Evolutionary conservation across 495 filamentous ascomycete genomes (phyloP).

Genomic region (Tirmania nivea): DNA sequence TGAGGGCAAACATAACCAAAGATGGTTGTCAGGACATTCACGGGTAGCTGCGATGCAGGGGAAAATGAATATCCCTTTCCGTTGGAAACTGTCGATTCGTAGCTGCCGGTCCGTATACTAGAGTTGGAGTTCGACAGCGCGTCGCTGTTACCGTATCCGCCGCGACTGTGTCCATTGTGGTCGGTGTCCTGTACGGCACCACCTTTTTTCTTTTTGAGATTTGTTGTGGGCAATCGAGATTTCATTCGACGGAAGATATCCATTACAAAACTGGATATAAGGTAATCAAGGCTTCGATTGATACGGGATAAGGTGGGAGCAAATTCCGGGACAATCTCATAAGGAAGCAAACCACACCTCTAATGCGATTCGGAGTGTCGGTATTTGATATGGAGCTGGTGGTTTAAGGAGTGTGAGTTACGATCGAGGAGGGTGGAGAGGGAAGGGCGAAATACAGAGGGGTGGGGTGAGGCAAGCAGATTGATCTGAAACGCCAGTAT

Average conservation of each 20-base stretch:
- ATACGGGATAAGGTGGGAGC: neutral
- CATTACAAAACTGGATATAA: neutral
- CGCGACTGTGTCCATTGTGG: constrained; percentile 14
- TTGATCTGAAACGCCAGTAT: too few relatives aligned
- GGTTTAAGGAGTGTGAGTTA: too few relatives aligned
- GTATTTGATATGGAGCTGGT: too few relatives aligned
- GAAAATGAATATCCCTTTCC: neutral
- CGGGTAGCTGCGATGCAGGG: constrained; percentile 30
- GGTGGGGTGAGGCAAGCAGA: too few relatives aligned
- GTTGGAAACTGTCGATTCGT: neutral
- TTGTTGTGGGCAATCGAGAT: neutral
- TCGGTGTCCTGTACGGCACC: constrained; percentile 9
- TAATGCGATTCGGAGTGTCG: too few relatives aligned
- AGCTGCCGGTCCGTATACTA: neutral
- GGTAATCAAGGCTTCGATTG: neutral
- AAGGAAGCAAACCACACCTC: neutral
- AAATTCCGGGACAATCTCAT: neutral
- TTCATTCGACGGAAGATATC: neutral
- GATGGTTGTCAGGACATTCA: constrained; percentile 44
- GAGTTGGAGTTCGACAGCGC: constrained; percentile 14
- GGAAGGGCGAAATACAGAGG: too few relatives aligned
- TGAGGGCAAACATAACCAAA: constrained; percentile 74
- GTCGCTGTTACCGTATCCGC: constrained; percentile 11
- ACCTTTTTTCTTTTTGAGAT: constrained; percentile 6
- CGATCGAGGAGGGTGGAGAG: too few relatives aligned